Base-by-base conservation (phyloP, 225 moss, liverwort and hornwort genomes). In the Neckera pumila region DNA sequence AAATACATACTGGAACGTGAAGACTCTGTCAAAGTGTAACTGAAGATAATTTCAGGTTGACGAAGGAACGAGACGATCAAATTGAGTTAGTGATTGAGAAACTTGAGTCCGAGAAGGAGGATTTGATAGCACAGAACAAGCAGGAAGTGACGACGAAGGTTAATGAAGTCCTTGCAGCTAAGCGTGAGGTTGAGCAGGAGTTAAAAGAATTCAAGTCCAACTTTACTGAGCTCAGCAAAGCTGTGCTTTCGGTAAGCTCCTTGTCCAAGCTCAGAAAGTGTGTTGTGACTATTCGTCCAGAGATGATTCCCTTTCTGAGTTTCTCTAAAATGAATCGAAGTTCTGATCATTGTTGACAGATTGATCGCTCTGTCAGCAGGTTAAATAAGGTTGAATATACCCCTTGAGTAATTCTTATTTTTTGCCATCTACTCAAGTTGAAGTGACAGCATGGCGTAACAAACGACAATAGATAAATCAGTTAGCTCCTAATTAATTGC, bases 81-180 rank as follows among this genome's bases (percentile, higher is more conserved):
- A 98, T 97, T 88, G 98, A 97, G 66, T 87, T 97, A 83, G 96
- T 96, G 87, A 95, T 97, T 88, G 97, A 97, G 87, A 95, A 85
- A 82, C 92, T 98, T 85, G 95, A 94, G 74, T 87, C 86, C 57
- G 98, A 97, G 91, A 96, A 96, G 73, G 95, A 97, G 86, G 93
- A 95, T 60, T 89, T 93, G 87, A 87, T 94, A 80, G 90, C 83
- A 22, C 91, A 92, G 73, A 89, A 94, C 78, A 92, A 93, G 86
- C 90, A 95, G 82, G 96, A 97, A 72, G 66, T 93, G 85, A 92
- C 88, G 40, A 67, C 33, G 20, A 94, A 94, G 77, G 89, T 94
- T 82, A 93, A 96, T 86, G 89, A 88, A 79, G 88, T 95, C 36
- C 90, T 96, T 89, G 92, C 91, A 82, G 92, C 93, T 23, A 98